Conservation (phyloP, 1,139 yeast genomes). For the Sugiyamaella grinbergsii region DNA sequence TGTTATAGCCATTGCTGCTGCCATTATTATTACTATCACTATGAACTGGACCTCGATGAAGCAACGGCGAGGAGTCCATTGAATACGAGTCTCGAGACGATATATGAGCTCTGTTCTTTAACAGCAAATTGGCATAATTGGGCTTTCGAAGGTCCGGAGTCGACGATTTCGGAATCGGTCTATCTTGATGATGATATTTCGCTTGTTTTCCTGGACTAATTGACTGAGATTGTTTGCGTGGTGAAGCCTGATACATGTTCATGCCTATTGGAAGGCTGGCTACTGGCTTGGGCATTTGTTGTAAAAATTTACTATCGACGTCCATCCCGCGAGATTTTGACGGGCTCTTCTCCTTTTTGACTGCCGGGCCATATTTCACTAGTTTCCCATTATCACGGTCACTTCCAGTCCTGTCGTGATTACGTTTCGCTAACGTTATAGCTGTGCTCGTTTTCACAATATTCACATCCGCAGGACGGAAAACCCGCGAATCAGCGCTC, state of each 20-base stretch:
- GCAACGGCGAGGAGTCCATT: constrained; percentile 3
- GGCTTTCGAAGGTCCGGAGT: constrained; percentile 12
- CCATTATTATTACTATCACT: background rate
- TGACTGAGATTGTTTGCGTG: background rate
- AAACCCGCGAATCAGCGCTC: no score
- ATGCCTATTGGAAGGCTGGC: background rate
- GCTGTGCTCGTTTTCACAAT: no score
- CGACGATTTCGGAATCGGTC: constrained; percentile 7
- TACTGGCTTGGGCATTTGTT: background rate
- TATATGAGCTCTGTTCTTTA: constrained; percentile 8
- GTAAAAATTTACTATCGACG: background rate
- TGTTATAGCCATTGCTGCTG: background rate
- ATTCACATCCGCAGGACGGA: no score
- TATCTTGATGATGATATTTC: background rate
- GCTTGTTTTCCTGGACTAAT: background rate
- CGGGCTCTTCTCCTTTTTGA: no score
- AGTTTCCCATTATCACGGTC: no score
- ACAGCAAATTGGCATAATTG: constrained; percentile 16
- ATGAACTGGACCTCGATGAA: background rate
- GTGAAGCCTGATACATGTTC: background rate
- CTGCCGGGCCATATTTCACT: no score
- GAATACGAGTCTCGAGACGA: background rate
- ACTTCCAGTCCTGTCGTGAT: no score
- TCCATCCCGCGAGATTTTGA: no score
- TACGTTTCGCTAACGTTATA: no score